Evolutionary conservation across 1,284 basidiomycete genomes (phyloP), one percentile per base, ranked within the genome.

Genomic region (Neonothopanus nambi): DNA sequence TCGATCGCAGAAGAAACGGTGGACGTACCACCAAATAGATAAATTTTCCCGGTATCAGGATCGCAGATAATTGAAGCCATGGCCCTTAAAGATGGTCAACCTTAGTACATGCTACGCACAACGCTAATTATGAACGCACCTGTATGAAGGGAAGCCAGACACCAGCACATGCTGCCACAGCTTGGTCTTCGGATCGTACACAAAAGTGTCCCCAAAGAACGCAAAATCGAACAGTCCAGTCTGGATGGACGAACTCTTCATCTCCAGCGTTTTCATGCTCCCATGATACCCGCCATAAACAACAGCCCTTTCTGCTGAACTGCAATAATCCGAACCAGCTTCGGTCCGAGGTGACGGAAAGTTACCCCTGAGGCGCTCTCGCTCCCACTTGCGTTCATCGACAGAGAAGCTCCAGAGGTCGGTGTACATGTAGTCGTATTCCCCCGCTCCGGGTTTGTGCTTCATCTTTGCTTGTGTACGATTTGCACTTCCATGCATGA

Each of bases 391-490:
- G 12, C 41, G 38, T n/a, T 39, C 24, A 15, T 54, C 43, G 26
- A 57, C 41, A 26, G 48, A n/a, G 23, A 38, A 57, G 20, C 45
- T 47, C 58, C 58, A 59, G n/a, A 59, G 40, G 45, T 59, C 58
- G 13, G 43, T 38, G 35, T 57, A 55, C 20, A 49, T 48, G 44
- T 54, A 53, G 28, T 58, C 57, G 20, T 17, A 35, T 30, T 39
- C 50, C 11, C 48, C 40, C 7, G 40, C 51, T 6, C 50, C 50
- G 3, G 44, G n/a, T 15, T 30, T 33, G 18, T 38, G n/a, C 5
- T 33, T 43, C 33, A 48, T 20, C 17, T 43, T 40, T 15, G 48
- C 56, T 6, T 35, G 18, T 4, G 49, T 46, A 6, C 58, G 56
- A 18, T 49, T 42, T 20, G 52, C 56, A 18, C 40, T 49, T 38